Percentiles rank a stretch among this genome's conserved stretches.
These are phyloP conservation scores for Biscogniauxia mediterranea DNA, from an alignment of 2,329 filamentous ascomycete genomes.

Conservation along the genomic window DNA sequence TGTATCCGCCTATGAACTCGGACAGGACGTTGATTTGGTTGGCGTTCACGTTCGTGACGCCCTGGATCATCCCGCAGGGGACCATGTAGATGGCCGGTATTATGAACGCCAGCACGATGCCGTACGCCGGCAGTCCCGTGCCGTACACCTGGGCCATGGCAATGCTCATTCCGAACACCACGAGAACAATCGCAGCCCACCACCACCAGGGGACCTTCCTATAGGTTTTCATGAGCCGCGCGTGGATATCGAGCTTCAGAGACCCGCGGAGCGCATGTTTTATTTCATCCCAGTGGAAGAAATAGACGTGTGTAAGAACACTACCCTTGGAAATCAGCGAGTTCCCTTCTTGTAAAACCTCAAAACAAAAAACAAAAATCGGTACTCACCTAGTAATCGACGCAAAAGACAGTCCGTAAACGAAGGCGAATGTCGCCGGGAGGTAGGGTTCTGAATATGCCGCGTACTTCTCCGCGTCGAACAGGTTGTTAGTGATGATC, in stretches of 20 bases:
- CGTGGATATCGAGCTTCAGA: slow-evolving; percentile 40
- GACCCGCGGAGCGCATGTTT: slow-evolving; percentile 28
- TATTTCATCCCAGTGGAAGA: slow-evolving; percentile 45
- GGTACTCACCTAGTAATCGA: slow-evolving; percentile 27
- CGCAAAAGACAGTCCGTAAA: slow-evolving; percentile 30
- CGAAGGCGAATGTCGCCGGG: slow-evolving; percentile 26
- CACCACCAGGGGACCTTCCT: slow-evolving; percentile 44
- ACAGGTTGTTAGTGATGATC: slow-evolving; percentile 44
- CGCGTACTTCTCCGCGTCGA: slow-evolving; percentile 48
- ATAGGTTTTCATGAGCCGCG: slow-evolving; percentile 41
- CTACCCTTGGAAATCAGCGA: slow-evolving; percentile 14
- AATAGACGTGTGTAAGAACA: slow-evolving; percentile 45
- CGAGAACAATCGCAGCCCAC: slow-evolving; percentile 38
- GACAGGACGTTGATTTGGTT: slow-evolving; percentile 48
- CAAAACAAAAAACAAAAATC: too few relatives aligned
- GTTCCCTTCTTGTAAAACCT: background rate
- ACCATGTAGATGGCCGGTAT: slow-evolving; percentile 46
- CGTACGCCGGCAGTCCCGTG: slow-evolving; percentile 44
- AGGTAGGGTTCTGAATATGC: slow-evolving; percentile 44
- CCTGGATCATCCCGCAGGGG: slow-evolving; percentile 47
- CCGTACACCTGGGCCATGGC: slow-evolving; percentile 35
- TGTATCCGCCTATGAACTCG: slow-evolving; percentile 48
- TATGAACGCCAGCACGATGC: slow-evolving; percentile 42
- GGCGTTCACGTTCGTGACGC: slow-evolving; percentile 46
- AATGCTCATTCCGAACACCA: slow-evolving; percentile 28